Evolutionary conservation across 345 rosid genomes (phyloP).

Genomic region (Arabis hirsuta): DNA sequence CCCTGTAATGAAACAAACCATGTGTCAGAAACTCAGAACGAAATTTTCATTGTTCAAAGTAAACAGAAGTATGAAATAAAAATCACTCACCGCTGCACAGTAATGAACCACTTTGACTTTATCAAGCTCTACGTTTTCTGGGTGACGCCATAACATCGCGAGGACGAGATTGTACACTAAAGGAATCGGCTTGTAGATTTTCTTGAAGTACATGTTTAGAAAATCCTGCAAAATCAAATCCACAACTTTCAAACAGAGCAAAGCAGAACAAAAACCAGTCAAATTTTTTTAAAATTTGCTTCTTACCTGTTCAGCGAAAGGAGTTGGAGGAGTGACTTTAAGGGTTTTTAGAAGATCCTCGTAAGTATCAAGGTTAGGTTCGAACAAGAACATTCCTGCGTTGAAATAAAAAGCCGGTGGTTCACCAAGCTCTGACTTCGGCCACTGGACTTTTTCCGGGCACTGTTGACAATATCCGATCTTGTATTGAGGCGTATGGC

Average conservation of each 20-base stretch:
- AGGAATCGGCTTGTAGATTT: constrained; percentile 73
- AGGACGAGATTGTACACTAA: constrained; percentile 68
- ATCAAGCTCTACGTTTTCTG: constrained; percentile 78
- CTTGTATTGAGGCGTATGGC: constrained; percentile 69
- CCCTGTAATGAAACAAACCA: constrained; percentile 48
- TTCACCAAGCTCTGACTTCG: constrained; percentile 52
- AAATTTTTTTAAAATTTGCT: too few relatives aligned
- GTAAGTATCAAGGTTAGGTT: constrained; percentile 64
- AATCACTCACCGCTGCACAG: constrained; percentile 72
- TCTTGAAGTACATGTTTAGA: constrained; percentile 76
- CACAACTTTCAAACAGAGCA: background rate
- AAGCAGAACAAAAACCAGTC: background rate
- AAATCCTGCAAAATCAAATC: constrained; percentile 55
- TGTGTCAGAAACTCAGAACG: background rate
- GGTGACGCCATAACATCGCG: constrained; percentile 97
- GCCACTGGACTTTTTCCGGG: constrained; percentile 76
- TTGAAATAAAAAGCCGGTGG: constrained; percentile 86
- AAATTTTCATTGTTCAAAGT: background rate
- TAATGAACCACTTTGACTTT: constrained; percentile 81
- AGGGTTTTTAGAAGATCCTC: constrained; percentile 52
- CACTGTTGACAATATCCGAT: constrained; percentile 92
- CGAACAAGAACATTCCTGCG: constrained; percentile 86
- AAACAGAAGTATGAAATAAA: too few relatives aligned
- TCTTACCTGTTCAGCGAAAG: constrained; percentile 88
- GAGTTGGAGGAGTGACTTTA: constrained; percentile 59